Conservation (phyloP, 352 stramenopile species). For the Aphanomyces cochlioides region DNA sequence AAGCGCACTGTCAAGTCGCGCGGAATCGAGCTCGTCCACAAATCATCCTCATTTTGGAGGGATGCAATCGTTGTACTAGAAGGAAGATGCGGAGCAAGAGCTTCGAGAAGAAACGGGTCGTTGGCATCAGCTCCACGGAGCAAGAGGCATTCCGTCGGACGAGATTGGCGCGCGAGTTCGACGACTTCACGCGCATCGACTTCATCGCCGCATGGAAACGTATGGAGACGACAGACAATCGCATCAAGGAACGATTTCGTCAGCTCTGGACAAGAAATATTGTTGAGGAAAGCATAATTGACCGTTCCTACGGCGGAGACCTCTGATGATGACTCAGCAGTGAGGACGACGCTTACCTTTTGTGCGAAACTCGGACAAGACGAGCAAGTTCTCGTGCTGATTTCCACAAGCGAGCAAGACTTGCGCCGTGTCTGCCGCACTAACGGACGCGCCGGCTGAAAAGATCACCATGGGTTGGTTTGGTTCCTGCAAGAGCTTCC, state of each 20-base stretch:
- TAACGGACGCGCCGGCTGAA: slow-evolving; percentile 69
- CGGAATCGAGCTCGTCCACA: slow-evolving; percentile 10
- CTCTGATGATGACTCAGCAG: not conserved
- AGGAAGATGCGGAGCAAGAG: not conserved
- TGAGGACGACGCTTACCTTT: slow-evolving; percentile 33
- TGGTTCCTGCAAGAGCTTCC: slow-evolving; percentile 58
- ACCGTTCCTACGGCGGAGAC: slow-evolving; percentile 37
- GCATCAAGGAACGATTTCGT: slow-evolving; percentile 67
- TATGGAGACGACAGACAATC: slow-evolving; percentile 75
- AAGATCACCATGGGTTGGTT: slow-evolving; percentile 69
- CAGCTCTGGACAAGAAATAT: slow-evolving; percentile 61
- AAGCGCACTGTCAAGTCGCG: slow-evolving; percentile 19
- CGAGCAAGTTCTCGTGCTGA: slow-evolving; percentile 78
- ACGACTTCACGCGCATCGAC: slow-evolving; percentile 82
- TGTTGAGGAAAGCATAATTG: slow-evolving; percentile 79
- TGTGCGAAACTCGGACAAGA: slow-evolving; percentile 79
- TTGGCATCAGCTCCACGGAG: slow-evolving; percentile 10
- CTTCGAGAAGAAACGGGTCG: slow-evolving; percentile 15
- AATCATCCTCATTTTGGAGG: slow-evolving; percentile 15
- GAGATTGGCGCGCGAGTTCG: slow-evolving; percentile 56
- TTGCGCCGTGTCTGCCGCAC: slow-evolving; percentile 60
- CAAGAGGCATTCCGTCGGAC: slow-evolving; percentile 59
- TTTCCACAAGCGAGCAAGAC: slow-evolving; percentile 57
- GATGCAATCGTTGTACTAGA: not conserved
- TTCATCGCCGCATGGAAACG: slow-evolving; percentile 80